phyloP scores from a whole-genome alignment of 2,329 filamentous ascomycete species.

The Fusarium subtropicale region DNA sequence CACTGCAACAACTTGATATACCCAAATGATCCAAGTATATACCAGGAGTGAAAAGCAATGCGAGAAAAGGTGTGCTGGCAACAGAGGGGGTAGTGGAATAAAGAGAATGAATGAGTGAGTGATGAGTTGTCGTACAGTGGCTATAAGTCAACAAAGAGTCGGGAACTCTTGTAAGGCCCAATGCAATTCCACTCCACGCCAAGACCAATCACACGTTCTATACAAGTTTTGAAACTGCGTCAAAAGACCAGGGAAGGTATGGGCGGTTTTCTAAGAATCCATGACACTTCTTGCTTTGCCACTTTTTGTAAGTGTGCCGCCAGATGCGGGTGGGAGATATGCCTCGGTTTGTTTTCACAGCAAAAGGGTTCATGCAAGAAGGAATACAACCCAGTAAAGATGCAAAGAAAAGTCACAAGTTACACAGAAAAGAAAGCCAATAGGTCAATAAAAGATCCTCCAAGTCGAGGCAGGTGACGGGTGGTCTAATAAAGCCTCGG shows the following conservation, averaged over 20 bases:
- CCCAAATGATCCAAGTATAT: not conserved
- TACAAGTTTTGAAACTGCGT: conserved; percentile 8
- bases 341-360: not conserved
- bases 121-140: conserved; percentile 17
- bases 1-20: not conserved
- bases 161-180: conserved; percentile 1
- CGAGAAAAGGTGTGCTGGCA: conserved; percentile 2
- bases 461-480: conserved; percentile 3
- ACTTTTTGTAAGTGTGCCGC: conserved; percentile 17
- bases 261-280: conserved; percentile 18
- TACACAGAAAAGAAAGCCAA: not conserved
- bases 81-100: conserved; percentile 6
- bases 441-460: not conserved
- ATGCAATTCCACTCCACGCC: not conserved
- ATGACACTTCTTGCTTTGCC: conserved; percentile 39
- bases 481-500: conserved; percentile 26
- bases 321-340: conserved; percentile 10
- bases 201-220: conserved; percentile 15
- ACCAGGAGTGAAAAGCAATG: not conserved
- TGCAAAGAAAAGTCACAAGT: not conserved
- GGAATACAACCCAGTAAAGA: not conserved
- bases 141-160: conserved; percentile 21
- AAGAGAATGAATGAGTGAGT: conserved; percentile 13
- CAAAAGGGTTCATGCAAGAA: not conserved
- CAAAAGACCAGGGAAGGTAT: conserved; percentile 18